Evolutionary conservation across 2,329 filamentous ascomycete species (phyloP).

Genomic region (Knoxdaviesia proteae): DNA sequence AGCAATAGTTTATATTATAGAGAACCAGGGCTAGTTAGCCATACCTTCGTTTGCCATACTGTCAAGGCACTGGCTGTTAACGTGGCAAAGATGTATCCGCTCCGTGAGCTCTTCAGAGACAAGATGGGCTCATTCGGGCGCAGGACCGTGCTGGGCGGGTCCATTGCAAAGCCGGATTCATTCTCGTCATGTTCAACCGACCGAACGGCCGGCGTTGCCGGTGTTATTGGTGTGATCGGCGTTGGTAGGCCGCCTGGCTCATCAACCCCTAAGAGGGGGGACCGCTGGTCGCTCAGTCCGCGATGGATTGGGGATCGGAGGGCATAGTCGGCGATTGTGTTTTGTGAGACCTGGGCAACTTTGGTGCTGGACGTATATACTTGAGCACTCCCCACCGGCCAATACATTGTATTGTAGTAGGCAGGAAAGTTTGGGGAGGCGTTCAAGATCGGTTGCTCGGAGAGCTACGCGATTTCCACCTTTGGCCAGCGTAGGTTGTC

Average conservation of each 20-base stretch:
- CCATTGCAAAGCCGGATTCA: slow-evolving; percentile 1
- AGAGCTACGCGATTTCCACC: too few species aligned
- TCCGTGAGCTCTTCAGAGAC: slow-evolving; percentile 56
- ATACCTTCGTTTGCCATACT: slow-evolving; percentile 91
- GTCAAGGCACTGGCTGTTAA: slow-evolving; percentile 71
- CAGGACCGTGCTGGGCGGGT: slow-evolving; percentile 1
- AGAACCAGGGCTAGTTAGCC: slow-evolving; percentile 7
- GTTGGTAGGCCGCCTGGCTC: slow-evolving; percentile 8
- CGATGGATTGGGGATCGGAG: slow-evolving; percentile 17
- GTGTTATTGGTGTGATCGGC: slow-evolving; percentile 29
- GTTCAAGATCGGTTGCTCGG: background rate
- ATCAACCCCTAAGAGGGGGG: too few species aligned
- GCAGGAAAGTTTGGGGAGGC: background rate
- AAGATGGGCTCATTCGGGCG: slow-evolving; percentile 39
- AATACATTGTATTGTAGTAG: slow-evolving; percentile 43
- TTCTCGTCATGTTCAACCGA: slow-evolving; percentile 32
- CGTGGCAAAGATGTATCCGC: slow-evolving; percentile 66
- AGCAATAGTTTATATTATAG: too few species aligned
- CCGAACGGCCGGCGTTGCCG: slow-evolving; percentile 34
- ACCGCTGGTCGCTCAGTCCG: too few species aligned
- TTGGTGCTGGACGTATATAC: slow-evolving; percentile 62
- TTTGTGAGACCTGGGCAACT: slow-evolving; percentile 11
- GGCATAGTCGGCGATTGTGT: slow-evolving; percentile 27
- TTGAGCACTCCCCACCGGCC: slow-evolving; percentile 68
- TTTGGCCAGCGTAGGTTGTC: too few species aligned